Conservation (phyloP, 2,329 filamentous ascomycete genomes). For the Emericellopsis atlantica region DNA sequence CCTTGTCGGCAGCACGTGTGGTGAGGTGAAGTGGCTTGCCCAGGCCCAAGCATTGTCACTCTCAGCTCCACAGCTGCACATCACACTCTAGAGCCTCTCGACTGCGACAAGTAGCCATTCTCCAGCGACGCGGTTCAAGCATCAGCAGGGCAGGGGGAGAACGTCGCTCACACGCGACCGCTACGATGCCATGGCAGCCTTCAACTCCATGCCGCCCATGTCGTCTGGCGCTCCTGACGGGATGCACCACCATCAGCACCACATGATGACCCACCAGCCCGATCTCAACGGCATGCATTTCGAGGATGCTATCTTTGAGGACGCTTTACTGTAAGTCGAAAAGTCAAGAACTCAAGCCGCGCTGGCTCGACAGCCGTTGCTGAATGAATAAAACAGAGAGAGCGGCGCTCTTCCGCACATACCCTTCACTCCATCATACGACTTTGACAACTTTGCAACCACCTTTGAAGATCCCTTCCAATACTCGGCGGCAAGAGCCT, state of each 20-base stretch:
- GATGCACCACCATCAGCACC: constrained; percentile 27
- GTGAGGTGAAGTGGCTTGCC: no score
- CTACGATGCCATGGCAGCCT: constrained; percentile 43
- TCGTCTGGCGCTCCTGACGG: constrained; percentile 27
- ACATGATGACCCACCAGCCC: constrained; percentile 14
- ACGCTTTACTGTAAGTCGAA: constrained; percentile 39
- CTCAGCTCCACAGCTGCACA: no score
- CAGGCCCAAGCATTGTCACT: no score
- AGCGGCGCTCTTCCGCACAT: constrained; percentile 19
- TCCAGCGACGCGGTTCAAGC: background rate
- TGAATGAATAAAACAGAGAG: constrained; percentile 15
- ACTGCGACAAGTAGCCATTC: no score
- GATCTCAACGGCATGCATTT: constrained; percentile 32
- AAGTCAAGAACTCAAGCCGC: background rate
- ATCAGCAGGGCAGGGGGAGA: constrained; percentile 8
- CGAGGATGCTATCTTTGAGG: constrained; percentile 43
- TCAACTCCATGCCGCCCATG: constrained; percentile 42
- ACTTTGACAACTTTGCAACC: constrained; percentile 45
- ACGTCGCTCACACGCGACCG: constrained; percentile 13
- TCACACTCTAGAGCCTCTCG: no score
- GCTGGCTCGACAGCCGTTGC: background rate
- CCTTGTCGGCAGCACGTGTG: no score
- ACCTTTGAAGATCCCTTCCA: constrained; percentile 57
- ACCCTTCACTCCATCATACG: constrained; percentile 48
- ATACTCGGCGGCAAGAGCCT: constrained; percentile 35